Evolutionary conservation across 1,284 basidiomycete species (phyloP).

Genomic region (Pseudozyma sp.): DNA sequence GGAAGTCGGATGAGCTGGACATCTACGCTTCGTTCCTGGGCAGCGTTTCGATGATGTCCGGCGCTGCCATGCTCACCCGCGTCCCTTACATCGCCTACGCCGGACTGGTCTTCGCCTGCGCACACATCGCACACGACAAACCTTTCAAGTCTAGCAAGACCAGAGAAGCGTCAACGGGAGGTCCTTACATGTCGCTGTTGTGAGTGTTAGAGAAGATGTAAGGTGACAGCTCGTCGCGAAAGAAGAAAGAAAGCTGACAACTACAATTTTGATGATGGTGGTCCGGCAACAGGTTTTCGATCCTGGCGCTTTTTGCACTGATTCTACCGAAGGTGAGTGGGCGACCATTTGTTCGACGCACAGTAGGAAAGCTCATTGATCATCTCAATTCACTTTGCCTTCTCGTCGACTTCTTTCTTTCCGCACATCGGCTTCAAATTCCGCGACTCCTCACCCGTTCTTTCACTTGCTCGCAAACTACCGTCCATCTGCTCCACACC

Average conservation of each 20-base stretch:
- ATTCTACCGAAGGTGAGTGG: slow-evolving; percentile 44
- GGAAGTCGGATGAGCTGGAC: slow-evolving; percentile 41
- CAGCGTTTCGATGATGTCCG: slow-evolving; percentile 36
- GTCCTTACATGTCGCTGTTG: slow-evolving; percentile 39
- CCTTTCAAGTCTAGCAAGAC: slow-evolving; percentile 48
- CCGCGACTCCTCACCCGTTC: too few relatives aligned
- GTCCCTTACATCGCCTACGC: slow-evolving; percentile 41
- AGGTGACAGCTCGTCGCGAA: too few relatives aligned
- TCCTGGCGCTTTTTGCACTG: slow-evolving; percentile 36
- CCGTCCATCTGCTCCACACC: not conserved
- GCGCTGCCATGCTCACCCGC: slow-evolving; percentile 43
- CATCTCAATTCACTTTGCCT: not conserved
- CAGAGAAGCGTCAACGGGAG: slow-evolving; percentile 26
- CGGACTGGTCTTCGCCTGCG: slow-evolving; percentile 49
- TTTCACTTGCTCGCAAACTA: too few relatives aligned
- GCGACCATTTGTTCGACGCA: not conserved
- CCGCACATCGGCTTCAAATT: too few relatives aligned
- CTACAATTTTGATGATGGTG: not conserved
- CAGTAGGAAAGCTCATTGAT: not conserved
- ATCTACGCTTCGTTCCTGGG: slow-evolving; percentile 43
- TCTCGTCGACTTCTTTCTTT: not conserved
- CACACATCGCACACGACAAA: slow-evolving; percentile 51
- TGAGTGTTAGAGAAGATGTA: slow-evolving; percentile 6
- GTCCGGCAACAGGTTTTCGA: slow-evolving; percentile 24
- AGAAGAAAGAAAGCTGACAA: not conserved